Base-by-base conservation (phyloP, 2,329 filamentous ascomycete species). In the Rutstroemia sydowiana region DNA sequence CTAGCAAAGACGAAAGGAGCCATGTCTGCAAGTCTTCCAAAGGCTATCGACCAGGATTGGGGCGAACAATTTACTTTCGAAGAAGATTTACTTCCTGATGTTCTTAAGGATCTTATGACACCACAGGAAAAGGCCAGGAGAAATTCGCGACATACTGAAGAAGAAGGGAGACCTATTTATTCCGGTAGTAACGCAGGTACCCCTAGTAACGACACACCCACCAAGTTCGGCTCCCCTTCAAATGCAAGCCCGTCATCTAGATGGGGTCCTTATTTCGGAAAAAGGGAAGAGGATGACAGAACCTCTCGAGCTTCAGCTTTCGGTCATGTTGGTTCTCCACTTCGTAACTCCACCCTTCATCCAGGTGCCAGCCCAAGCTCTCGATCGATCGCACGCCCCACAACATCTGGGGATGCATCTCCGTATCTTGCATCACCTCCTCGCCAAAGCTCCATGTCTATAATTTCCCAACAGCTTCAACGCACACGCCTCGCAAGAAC, bases 61-160 rank as follows among this genome's bases (percentile, higher is more conserved):
- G 79, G 82, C 45, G 44, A 52, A 30, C 76, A 79, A 51, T 93
- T 95, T 63, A 79, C 85, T 28, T 92, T 93, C 61, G 88, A 95
- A 67, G 91, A 95, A 63, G 90, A 95, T 63, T 88, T 93, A 62
- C 75, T 97, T 9, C 93, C 92, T 0, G 86, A 79, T 55, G 78
- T 81, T 53, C 70, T 85, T 32, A 80, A 82, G 60, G 82, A 85
- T 55, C 72, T 86, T 13, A 68, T 86, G 59, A 86, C 82, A 3
- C 81, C 82, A 1, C 79, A 80, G 13, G 82, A 86, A 63, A 84
- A 85, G 65, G 82, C 81, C 10, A 73, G 82, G 10, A 71, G 82
- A 45, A 81, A 81, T 11, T 85, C 82, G 76, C 46, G 75, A 71
- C 48, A 66, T n/a, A 79, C 81, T n/a, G 75, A 76, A 34, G 77